Conservation (phyloP, 2,329 filamentous ascomycete species). For the Pseudogymnoascus sp. region DNA sequence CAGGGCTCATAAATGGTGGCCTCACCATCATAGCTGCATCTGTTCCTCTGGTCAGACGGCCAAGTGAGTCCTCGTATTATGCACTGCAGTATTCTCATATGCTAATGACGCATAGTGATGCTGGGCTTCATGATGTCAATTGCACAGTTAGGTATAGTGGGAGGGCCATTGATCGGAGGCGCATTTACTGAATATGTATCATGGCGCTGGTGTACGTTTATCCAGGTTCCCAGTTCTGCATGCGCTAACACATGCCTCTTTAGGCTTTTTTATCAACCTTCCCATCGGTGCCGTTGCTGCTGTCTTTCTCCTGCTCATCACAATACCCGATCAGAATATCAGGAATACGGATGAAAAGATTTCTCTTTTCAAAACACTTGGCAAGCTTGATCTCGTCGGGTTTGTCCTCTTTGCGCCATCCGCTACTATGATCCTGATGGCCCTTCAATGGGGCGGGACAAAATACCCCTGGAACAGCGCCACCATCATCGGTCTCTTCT, state of each 20-base stretch:
- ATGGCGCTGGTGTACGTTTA: constrained; percentile 18
- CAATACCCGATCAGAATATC: constrained; percentile 24
- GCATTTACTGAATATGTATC: constrained; percentile 14
- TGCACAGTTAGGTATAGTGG: constrained; percentile 10
- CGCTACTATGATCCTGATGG: constrained; percentile 30
- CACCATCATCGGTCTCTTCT: constrained; percentile 26
- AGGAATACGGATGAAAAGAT: neutral
- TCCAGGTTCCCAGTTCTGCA: neutral
- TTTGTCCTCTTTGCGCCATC: constrained; percentile 30
- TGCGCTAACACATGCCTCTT: neutral
- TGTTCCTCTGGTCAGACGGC: constrained; percentile 17
- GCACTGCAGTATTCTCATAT: neutral
- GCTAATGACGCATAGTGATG: neutral
- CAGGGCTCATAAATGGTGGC: constrained; percentile 44
- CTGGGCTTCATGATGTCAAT: constrained; percentile 11
- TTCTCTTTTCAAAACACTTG: constrained; percentile 10
- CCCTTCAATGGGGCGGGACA: constrained; percentile 31
- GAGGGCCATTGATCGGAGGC: constrained; percentile 15
- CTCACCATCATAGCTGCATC: constrained; percentile 43
- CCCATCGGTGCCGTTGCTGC: constrained; percentile 33
- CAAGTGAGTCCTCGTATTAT: constrained; percentile 11
- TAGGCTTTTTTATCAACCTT: constrained; percentile 37
- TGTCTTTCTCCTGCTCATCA: constrained; percentile 32
- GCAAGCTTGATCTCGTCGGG: constrained; percentile 29
- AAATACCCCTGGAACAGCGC: constrained; percentile 29